Evolutionary conservation across 2,329 filamentous ascomycete genomes (phyloP).

Genomic region (Fusarium sp.): DNA sequence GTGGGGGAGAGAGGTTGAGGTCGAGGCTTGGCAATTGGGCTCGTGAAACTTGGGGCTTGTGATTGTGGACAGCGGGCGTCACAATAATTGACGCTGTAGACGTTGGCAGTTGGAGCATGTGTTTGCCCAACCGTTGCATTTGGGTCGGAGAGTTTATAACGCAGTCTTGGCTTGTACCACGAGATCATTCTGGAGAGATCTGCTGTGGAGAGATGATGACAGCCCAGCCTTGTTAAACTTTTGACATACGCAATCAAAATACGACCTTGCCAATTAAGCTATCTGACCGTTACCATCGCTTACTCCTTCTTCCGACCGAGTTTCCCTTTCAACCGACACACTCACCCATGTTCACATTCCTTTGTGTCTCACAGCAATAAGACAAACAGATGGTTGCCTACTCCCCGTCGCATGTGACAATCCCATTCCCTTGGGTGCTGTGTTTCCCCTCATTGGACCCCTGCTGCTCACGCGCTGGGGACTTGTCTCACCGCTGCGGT

Average conservation of each 20-base stretch:
- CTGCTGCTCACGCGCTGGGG: conserved; percentile 30
- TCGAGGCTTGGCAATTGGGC: conserved; percentile 3
- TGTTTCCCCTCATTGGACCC: neutral
- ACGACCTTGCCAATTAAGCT: neutral
- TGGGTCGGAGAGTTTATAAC: neutral
- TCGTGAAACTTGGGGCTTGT: neutral
- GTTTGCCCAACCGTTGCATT: neutral
- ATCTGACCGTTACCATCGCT: neutral
- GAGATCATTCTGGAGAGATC: neutral
- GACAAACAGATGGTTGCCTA: neutral
- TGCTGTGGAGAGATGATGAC: conserved; percentile 5
- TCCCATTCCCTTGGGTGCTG: neutral
- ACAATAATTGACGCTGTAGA: too few species aligned
- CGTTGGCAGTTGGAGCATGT: neutral
- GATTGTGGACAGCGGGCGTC: neutral
- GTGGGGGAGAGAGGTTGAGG: neutral
- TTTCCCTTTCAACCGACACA: conserved; percentile 1
- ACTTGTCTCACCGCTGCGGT: conserved; percentile 35
- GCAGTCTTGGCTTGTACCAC: neutral
- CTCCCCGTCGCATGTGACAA: neutral
- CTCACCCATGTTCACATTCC: conserved; percentile 1
- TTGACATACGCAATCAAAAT: neutral
- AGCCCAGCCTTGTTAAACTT: conserved; percentile 1
- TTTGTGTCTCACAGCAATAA: conserved; percentile 5
- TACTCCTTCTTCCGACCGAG: neutral